A percentile compares a stretch with the other conserved stretches of the same genome.
Conservation (phyloP, 1,139 yeast genomes). For the Protomyces gravidus region DNA sequence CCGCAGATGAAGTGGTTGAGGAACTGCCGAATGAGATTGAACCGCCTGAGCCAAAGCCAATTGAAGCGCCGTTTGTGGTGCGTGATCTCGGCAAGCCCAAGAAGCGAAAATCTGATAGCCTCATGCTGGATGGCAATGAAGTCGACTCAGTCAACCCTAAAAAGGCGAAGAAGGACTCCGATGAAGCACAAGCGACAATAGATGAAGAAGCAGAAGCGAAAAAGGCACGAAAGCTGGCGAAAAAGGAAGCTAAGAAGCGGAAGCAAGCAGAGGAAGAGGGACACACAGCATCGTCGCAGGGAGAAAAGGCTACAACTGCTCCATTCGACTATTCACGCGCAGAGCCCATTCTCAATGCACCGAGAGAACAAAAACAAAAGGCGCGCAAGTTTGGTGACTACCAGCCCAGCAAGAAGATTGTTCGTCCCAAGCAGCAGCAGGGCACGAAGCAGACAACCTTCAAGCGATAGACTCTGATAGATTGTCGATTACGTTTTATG, state of each 20-base stretch:
- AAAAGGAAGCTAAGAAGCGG: conserved; percentile 1
- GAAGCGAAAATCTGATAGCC: conserved; percentile 20
- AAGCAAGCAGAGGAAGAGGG: not conserved
- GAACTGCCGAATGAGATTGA: not conserved
- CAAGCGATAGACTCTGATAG: too few species aligned
- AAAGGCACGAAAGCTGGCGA: not conserved
- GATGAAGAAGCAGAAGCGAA: not conserved
- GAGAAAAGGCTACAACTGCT: not conserved
- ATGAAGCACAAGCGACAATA: not conserved
- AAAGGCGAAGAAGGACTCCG: conserved; percentile 7
- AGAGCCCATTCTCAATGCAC: conserved; percentile 4
- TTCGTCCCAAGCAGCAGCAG: conserved; percentile 24
- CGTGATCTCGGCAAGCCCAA: conserved; percentile 11
- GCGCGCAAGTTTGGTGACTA: conserved; percentile 23
- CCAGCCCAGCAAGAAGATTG: conserved; percentile 12
- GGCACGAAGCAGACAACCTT: conserved; percentile 26
- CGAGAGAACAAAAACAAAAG: conserved; percentile 18
- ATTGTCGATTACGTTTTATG: too few species aligned
- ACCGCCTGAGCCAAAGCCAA: not conserved
- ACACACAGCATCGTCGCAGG: not conserved
- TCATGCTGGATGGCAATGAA: not conserved
- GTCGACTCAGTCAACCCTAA: not conserved
- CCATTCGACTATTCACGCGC: conserved; percentile 27
- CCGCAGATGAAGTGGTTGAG: not conserved
- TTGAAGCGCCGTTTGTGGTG: conserved; percentile 8